These are phyloP conservation scores for Stachybotrys chartarum DNA, from an alignment of 2,329 filamentous ascomycete genomes.

Conservation along the genomic window DNA sequence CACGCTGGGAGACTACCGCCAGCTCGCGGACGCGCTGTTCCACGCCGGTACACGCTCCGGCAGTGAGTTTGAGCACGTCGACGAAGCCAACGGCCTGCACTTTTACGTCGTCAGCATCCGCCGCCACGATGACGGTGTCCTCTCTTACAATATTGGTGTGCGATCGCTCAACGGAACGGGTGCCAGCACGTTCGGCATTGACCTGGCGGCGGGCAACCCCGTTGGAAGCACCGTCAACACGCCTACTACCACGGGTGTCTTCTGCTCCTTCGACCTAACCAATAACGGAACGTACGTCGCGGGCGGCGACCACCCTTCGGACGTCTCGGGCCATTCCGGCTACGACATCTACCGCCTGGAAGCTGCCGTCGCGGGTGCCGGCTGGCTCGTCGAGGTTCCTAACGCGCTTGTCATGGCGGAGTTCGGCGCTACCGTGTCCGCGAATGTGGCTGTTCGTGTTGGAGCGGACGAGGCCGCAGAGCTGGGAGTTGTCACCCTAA, in stretches of 20 bases:
- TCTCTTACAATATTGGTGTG: constrained; percentile 41
- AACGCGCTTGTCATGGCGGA: constrained; percentile 32
- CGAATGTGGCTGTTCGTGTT: constrained; percentile 32
- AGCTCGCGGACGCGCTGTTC: constrained; percentile 46
- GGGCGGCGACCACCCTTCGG: constrained; percentile 18
- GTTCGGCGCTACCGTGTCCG: constrained; percentile 29
- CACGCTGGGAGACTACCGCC: constrained; percentile 45
- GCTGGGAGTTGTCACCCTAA: constrained; percentile 32
- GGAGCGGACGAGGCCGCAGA: constrained; percentile 22
- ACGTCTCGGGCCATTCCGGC: constrained; percentile 26
- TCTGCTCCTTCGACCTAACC: constrained; percentile 38
- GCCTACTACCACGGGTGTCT: constrained; percentile 25
- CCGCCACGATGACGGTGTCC: constrained; percentile 31
- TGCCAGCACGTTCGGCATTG: constrained; percentile 20
- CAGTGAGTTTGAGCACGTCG: constrained; percentile 40
- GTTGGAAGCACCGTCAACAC: constrained; percentile 11
- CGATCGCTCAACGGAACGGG: constrained; percentile 29
- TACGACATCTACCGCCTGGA: constrained; percentile 41
- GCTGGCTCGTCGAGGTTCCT: constrained; percentile 37
- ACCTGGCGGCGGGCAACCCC: constrained; percentile 27
- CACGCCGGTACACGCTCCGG: constrained; percentile 45
- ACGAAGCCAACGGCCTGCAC: constrained; percentile 39
- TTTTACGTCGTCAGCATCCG: constrained; percentile 39
- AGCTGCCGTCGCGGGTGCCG: constrained; percentile 32
- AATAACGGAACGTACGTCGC: constrained; percentile 33